These are phyloP conservation scores for Apiotrichum porosum DNA, from an alignment of 1,284 basidiomycete genomes.

Conservation along the genomic window DNA sequence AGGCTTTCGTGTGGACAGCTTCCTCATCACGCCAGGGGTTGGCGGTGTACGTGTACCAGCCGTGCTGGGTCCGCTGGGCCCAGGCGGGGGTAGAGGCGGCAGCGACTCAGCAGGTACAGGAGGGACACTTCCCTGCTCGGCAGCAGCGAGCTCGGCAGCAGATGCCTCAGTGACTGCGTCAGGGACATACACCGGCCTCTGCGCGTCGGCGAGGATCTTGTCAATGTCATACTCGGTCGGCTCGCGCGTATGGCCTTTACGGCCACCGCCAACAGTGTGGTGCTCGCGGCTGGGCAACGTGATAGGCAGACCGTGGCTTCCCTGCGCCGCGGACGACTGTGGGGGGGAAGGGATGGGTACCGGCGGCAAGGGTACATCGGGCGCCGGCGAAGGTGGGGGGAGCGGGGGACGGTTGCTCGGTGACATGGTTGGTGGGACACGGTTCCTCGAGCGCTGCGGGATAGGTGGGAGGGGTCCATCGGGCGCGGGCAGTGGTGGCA, in stretches of 20 bases:
- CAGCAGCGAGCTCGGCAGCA: too few relatives aligned
- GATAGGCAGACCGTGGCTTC: neutral
- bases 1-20: constrained; percentile 1
- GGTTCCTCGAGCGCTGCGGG: neutral
- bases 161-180: too few relatives aligned
- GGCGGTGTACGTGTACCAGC: too few relatives aligned
- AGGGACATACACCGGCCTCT: neutral
- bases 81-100: too few relatives aligned
- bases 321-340: neutral
- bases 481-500: neutral
- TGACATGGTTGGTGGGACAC: neutral
- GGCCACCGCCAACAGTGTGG: neutral
- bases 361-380: constrained; percentile 4
- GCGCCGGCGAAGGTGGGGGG: constrained; percentile 4
- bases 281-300: neutral
- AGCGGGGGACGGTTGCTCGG: neutral
- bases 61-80: too few relatives aligned
- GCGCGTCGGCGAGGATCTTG: constrained; percentile 4
- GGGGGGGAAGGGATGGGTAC: neutral
- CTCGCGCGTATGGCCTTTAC: neutral
- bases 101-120: too few relatives aligned
- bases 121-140: too few relatives aligned
- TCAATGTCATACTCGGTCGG: constrained; percentile 7
- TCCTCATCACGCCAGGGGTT: too few relatives aligned
- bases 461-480: neutral